Evolutionary conservation across 2,329 filamentous ascomycete genomes (phyloP), one percentile per base, ranked within the genome.

Genomic region (Curvularia verruculosa): DNA sequence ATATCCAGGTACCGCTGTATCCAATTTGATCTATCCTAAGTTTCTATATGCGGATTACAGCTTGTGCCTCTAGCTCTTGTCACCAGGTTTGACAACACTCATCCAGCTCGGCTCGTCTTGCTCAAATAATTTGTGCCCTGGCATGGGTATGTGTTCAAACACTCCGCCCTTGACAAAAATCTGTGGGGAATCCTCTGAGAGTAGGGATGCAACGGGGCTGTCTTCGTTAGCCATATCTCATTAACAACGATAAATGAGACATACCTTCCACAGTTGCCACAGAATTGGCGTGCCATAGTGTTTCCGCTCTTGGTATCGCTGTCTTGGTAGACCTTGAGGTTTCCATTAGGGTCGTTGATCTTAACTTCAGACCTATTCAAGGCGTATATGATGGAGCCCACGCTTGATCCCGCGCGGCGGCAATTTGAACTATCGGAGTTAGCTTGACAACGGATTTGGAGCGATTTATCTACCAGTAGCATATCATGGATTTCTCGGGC

Each of bases 261-360:
- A 53, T 52, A 71, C 70, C 63, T 68, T 26, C 72, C 72, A 49
- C 72, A 74, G n/a, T 63, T 65, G 7, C 65, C 52, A 41, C 71
- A 75, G 48, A 75, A 75, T 31, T 68, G 57, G 6, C 71, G 61
- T 0, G 54, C 62, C 13, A 75, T 66, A 0, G 63, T 59, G 19
- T 73, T 72, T 1, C 70, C 70, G 18, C 60, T 68, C 21, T 51
- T 67, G 2, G 71, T 75, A 24, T 71, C 63, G 41, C 49, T 63
- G 47, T 73, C 72, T 2, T 49, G 37, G 50, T 74, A 75, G 34
- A 29, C 65, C 51, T 70, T 72, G 46, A 75, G 52, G 5, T 40
- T 23, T 10, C 54, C 55, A 0, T 61, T 62, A 5, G 62, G 47
- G 26, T 75, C 71, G 5, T 64, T 39, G 31, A 75, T 55, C 0